Percentiles rank a stretch among this genome's conserved stretches.
phyloP scores from a whole-genome alignment of 2,329 filamentous ascomycete species.

The Hypoxylon sp. region DNA sequence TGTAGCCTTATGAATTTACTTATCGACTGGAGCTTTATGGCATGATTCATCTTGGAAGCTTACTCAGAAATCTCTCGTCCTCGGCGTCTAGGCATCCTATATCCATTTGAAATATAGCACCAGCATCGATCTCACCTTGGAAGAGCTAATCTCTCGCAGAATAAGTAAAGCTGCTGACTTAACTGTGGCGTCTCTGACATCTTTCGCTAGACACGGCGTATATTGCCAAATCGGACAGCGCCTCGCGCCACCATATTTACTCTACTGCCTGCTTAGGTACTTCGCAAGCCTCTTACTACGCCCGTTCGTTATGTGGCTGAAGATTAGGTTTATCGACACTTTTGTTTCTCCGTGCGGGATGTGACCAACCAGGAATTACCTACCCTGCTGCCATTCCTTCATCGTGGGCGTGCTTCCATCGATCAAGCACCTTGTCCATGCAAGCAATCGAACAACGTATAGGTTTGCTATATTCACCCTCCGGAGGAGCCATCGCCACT shows the following conservation, averaged over 20 bases:
- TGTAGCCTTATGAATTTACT: neutral
- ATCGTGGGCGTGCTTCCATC: neutral
- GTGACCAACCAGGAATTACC: slow-evolving; percentile 6
- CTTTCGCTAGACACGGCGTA: slow-evolving; percentile 8
- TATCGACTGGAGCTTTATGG: neutral
- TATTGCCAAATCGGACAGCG: slow-evolving; percentile 22
- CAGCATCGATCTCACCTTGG: neutral
- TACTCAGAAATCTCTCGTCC: neutral
- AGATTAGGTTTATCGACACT: neutral
- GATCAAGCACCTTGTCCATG: neutral
- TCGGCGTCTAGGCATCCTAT: neutral
- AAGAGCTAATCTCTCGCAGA: slow-evolving; percentile 10
- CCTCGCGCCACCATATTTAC: slow-evolving; percentile 19
- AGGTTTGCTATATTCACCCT: neutral
- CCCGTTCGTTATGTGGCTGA: slow-evolving; percentile 5
- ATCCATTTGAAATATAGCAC: slow-evolving; percentile 5
- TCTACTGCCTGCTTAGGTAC: slow-evolving; percentile 1
- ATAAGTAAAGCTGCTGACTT: slow-evolving; percentile 9
- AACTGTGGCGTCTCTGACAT: slow-evolving; percentile 8
- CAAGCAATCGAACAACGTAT: neutral
- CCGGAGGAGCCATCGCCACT: neutral
- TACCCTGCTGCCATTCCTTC: slow-evolving; percentile 3
- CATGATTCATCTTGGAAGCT: neutral
- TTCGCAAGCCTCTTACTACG: slow-evolving; percentile 5
- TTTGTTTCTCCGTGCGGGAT: slow-evolving; percentile 3